Conservation (phyloP, 1,139 yeast genomes). For the Arxiozyma slooffiae region DNA sequence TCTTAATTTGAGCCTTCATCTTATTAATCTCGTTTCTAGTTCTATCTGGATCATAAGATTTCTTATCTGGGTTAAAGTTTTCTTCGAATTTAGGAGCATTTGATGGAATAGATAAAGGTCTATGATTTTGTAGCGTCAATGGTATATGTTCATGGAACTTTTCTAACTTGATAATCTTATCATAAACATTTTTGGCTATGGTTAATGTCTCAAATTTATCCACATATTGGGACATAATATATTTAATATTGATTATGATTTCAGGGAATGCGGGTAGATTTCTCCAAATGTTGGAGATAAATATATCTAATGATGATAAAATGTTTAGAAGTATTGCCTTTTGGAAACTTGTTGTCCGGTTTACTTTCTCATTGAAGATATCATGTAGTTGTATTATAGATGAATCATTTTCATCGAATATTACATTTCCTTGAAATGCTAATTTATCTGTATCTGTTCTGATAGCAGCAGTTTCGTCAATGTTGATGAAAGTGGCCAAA, state of each 20-base stretch:
- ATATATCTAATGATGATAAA: slow-evolving; percentile 25
- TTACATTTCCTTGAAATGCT: slow-evolving; percentile 14
- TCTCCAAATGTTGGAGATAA: slow-evolving; percentile 44
- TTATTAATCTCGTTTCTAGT: slow-evolving; percentile 75
- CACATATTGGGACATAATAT: slow-evolving; percentile 17
- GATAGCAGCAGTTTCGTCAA: slow-evolving; percentile 9
- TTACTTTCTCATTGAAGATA: slow-evolving; percentile 18
- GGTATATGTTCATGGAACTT: slow-evolving; percentile 58
- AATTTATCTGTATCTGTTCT: slow-evolving; percentile 21
- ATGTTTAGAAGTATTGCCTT: slow-evolving; percentile 30
- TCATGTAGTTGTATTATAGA: slow-evolving; percentile 16
- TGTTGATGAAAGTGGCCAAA: slow-evolving; percentile 39
- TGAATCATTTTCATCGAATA: slow-evolving; percentile 10
- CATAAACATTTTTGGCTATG: slow-evolving; percentile 27
- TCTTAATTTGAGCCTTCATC: slow-evolving; percentile 76
- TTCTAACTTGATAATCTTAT: slow-evolving; percentile 41
- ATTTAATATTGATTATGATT: slow-evolving; percentile 25
- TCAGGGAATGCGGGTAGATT: slow-evolving; percentile 59
- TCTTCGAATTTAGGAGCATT: slow-evolving; percentile 90
- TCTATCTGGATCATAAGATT: slow-evolving; percentile 76
- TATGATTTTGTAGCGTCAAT: slow-evolving; percentile 76
- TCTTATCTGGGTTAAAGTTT: slow-evolving; percentile 90
- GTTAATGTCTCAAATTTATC: slow-evolving; percentile 19
- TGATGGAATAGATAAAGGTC: slow-evolving; percentile 75
- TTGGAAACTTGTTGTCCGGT: slow-evolving; percentile 22